These are phyloP conservation scores for Waltergamsia citrina DNA, from an alignment of 2,329 filamentous ascomycete genomes.

Conservation along the genomic window DNA sequence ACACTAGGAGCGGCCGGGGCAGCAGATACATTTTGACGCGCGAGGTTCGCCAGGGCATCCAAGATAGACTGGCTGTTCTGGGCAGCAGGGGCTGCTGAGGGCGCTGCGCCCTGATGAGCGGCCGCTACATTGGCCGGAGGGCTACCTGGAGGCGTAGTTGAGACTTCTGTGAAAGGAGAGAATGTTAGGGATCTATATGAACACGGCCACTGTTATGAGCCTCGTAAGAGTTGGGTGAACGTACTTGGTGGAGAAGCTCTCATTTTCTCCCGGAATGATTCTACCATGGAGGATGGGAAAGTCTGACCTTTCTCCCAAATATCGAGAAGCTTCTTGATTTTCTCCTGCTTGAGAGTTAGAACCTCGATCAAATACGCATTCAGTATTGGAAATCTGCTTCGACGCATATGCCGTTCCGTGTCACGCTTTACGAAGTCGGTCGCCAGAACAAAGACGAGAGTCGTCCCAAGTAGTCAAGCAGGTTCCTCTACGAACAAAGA, in stretches of 20 bases:
- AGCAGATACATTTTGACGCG: conserved; percentile 57
- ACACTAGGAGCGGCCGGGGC: conserved; percentile 26
- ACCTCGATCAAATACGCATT: no score
- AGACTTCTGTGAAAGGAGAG: conserved; percentile 47
- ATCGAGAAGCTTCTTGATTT: conserved; percentile 86
- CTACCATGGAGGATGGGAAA: conserved; percentile 73
- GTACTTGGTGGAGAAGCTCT: conserved; percentile 54
- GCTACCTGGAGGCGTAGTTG: conserved; percentile 63
- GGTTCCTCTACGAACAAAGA: no score
- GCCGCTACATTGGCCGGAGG: conserved; percentile 38
- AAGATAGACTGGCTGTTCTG: conserved; percentile 54
- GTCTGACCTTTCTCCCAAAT: conserved; percentile 97
- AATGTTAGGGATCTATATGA: conserved; percentile 11
- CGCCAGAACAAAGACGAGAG: no score
- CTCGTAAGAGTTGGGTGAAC: conserved; percentile 25
- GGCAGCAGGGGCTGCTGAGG: conserved; percentile 17
- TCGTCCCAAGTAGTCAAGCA: no score
- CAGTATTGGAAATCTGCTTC: no score
- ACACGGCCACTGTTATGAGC: no score
- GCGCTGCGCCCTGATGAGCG: conserved; percentile 18
- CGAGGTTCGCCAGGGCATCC: conserved; percentile 72
- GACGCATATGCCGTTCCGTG: no score
- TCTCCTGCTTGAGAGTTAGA: no score
- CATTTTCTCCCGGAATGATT: conserved; percentile 73
- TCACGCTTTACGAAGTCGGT: no score